phyloP scores from a whole-genome alignment of 1,139 yeast genomes.

The Blastobotrys elegans region DNA sequence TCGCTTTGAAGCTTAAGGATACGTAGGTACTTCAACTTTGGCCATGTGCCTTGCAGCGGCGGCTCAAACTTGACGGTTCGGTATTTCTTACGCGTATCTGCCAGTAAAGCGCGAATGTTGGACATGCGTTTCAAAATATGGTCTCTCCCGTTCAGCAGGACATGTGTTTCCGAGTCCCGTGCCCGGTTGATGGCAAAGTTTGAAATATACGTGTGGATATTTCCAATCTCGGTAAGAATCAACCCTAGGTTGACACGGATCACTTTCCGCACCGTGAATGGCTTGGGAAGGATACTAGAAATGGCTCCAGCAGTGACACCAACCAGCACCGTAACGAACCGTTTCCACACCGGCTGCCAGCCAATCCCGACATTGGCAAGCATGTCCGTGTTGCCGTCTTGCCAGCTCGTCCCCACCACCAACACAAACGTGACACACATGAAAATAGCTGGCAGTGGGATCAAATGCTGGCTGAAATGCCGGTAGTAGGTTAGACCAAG shows the following conservation, averaged over 20 bases:
- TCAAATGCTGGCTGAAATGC: constrained; percentile 29
- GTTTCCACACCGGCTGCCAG: constrained; percentile 34
- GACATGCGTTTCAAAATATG: constrained; percentile 21
- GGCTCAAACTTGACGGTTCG: constrained; percentile 27
- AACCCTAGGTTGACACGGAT: constrained; percentile 25
- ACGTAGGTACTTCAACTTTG: constrained; percentile 24
- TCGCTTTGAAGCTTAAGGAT: constrained; percentile 23
- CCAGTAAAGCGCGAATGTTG: constrained; percentile 18
- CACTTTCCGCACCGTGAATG: constrained; percentile 28
- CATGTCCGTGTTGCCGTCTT: constrained; percentile 17
- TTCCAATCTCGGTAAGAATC: constrained; percentile 25
- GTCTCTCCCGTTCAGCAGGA: constrained; percentile 21
- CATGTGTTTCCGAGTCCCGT: constrained; percentile 22
- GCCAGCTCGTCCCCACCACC: constrained; percentile 34
- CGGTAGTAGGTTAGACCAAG: constrained; percentile 29
- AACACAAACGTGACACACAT: constrained; percentile 29
- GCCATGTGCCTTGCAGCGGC: constrained; percentile 29
- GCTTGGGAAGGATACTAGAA: constrained; percentile 32
- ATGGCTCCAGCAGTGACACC: constrained; percentile 33
- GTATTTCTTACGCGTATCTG: constrained; percentile 8
- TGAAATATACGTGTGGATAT: constrained; percentile 28
- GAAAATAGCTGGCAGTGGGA: constrained; percentile 33
- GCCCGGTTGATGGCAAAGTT: constrained; percentile 27
- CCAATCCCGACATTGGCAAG: constrained; percentile 28
- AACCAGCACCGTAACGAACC: constrained; percentile 32